phyloP scores from a whole-genome alignment of 176 grass and related monocot genomes.

The Calamus simplicifolius region DNA sequence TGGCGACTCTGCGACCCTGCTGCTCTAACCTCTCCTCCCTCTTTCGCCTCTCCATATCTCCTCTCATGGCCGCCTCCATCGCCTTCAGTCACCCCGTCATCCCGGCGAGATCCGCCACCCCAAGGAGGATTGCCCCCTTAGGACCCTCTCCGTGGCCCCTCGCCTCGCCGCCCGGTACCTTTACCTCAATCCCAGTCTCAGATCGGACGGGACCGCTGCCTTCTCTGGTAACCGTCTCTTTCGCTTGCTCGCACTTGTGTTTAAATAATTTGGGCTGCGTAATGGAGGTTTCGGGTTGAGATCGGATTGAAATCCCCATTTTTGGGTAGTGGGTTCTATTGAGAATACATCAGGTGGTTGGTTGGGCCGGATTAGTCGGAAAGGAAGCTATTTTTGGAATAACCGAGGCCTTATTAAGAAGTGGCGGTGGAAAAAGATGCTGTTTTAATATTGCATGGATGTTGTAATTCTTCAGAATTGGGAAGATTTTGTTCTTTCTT shows the following conservation, averaged over 20 bases:
- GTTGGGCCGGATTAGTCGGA: too few species aligned
- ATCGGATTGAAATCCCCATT: too few species aligned
- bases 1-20: neutral
- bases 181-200: neutral
- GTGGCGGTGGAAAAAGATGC: too few species aligned
- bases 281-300: too few species aligned
- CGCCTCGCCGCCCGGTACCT: neutral
- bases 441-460: too few species aligned
- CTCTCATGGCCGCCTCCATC: slow-evolving; percentile 25
- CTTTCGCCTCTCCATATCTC: slow-evolving; percentile 12
- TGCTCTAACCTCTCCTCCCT: neutral
- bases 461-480: too few species aligned
- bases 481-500: too few species aligned
- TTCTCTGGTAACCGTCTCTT: slow-evolving; percentile 15
- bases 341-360: too few species aligned
- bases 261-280: too few species aligned
- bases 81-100: slow-evolving; percentile 7
- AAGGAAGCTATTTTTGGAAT: too few species aligned
- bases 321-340: too few species aligned
- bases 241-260: neutral
- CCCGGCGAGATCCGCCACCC: neutral
- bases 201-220: neutral
- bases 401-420: too few species aligned
- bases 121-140: slow-evolving; percentile 6
- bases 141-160: neutral